These are phyloP conservation scores for Aspergillus clavatus DNA, from an alignment of 2,329 filamentous ascomycete species.

Conservation along the genomic window DNA sequence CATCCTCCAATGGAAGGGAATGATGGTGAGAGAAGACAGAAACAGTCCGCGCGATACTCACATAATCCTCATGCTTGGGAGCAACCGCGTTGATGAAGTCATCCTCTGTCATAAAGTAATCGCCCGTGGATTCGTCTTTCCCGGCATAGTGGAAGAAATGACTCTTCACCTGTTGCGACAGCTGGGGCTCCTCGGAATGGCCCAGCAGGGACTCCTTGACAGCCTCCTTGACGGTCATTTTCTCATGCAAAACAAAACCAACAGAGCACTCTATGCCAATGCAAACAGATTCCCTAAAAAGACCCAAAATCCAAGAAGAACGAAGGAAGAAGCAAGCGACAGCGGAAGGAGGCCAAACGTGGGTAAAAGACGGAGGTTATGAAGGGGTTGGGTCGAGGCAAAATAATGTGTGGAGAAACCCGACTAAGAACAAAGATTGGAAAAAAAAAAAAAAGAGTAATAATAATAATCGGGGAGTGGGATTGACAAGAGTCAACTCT, in stretches of 20 bases:
- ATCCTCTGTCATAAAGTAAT: conserved; percentile 74
- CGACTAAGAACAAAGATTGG: conserved; percentile 17
- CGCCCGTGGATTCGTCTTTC: conserved; percentile 69
- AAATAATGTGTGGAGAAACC: conserved; percentile 19
- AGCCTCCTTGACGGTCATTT: conserved; percentile 58
- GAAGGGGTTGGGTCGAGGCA: conserved; percentile 19
- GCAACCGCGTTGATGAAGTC: conserved; percentile 89
- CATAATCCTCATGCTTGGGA: conserved; percentile 82
- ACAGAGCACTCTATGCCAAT: conserved; percentile 3
- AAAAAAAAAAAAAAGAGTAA: no score
- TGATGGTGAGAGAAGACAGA: background rate
- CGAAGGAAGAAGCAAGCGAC: conserved; percentile 8
- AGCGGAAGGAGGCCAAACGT: background rate
- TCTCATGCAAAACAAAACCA: conserved; percentile 17
- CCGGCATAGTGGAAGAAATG: conserved; percentile 72
- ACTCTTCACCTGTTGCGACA: conserved; percentile 69
- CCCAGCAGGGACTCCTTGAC: conserved; percentile 80
- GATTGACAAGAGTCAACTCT: no score
- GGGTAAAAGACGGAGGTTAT: conserved; percentile 9
- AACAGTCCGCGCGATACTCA: conserved; percentile 49
- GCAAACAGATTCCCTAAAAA: conserved; percentile 6
- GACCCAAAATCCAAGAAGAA: conserved; percentile 5
- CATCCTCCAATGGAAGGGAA: conserved; percentile 8
- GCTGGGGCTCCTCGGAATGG: conserved; percentile 50
- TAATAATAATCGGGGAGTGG: no score